Evolutionary conservation across 192 early-diverging fungal genomes (phyloP).

Genomic region (Lunasporangiospora selenospora): DNA sequence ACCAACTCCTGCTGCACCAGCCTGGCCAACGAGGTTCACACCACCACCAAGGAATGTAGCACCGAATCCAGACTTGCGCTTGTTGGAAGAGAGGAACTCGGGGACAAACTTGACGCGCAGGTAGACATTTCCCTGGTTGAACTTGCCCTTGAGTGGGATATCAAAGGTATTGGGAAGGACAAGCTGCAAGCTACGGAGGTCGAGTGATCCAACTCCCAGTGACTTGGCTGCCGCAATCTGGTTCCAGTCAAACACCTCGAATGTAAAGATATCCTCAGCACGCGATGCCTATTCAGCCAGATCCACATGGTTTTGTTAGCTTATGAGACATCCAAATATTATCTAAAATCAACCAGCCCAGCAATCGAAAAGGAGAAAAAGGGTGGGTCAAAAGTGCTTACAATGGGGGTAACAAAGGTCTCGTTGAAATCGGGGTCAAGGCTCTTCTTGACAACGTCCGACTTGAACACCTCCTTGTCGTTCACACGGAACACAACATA

Average conservation of each 20-base stretch:
- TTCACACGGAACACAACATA: conserved; percentile 65
- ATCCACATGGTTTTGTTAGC: too few relatives aligned
- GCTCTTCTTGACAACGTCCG: conserved; percentile 68
- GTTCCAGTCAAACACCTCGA: conserved; percentile 79
- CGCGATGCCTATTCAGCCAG: conserved; percentile 49
- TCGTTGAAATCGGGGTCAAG: conserved; percentile 71
- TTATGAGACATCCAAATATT: not conserved
- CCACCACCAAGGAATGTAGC: conserved; percentile 62
- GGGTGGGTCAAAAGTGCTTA: conserved; percentile 5
- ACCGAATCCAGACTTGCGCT: conserved; percentile 23
- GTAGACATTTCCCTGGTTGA: conserved; percentile 39
- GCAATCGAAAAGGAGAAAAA: not conserved
- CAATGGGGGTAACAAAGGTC: conserved; percentile 57
- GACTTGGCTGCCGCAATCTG: conserved; percentile 63
- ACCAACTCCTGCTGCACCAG: conserved; percentile 19
- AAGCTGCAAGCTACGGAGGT: conserved; percentile 54
- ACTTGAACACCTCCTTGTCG: conserved; percentile 65
- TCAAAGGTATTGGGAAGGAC: conserved; percentile 40
- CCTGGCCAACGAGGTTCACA: conserved; percentile 52
- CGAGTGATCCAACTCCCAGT: conserved; percentile 56
- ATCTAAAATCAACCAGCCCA: not conserved
- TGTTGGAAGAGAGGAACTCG: not conserved
- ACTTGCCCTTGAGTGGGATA: conserved; percentile 45
- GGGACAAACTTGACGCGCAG: conserved; percentile 62
- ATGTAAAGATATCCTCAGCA: conserved; percentile 51